Evolutionary conservation across 495 filamentous ascomycete genomes (phyloP).

Genomic region (Annulohypoxylon bovei): DNA sequence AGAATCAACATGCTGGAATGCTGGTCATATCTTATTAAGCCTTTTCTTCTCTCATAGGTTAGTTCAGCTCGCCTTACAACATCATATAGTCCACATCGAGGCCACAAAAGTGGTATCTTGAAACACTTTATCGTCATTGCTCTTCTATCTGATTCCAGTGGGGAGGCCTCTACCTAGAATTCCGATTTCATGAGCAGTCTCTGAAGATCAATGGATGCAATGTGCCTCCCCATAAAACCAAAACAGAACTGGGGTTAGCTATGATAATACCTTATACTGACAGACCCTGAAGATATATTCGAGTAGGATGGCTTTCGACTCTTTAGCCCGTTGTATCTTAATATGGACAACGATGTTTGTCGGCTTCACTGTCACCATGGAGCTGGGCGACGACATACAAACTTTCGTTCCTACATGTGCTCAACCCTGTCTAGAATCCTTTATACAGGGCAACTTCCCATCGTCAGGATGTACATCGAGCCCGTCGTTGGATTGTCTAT

Average conservation of each 20-base stretch:
- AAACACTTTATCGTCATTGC: constrained; percentile 26
- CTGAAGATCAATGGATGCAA: constrained; percentile 30
- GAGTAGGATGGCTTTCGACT: constrained; percentile 57
- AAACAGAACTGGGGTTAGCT: constrained; percentile 35
- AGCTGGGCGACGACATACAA: constrained; percentile 55
- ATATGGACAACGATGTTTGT: constrained; percentile 49
- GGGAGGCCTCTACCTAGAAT: constrained; percentile 30
- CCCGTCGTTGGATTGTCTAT: constrained; percentile 69
- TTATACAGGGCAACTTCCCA: constrained; percentile 68
- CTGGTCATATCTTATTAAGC: constrained; percentile 51
- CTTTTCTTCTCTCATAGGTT: constrained; percentile 49
- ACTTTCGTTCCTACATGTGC: constrained; percentile 72
- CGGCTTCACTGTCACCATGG: constrained; percentile 42
- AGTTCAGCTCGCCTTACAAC: constrained; percentile 29
- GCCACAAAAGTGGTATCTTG: constrained; percentile 20
- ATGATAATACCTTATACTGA: constrained; percentile 35
- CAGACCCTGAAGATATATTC: constrained; percentile 50
- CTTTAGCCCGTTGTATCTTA: constrained; percentile 45
- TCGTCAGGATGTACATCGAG: constrained; percentile 57
- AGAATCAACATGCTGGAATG: constrained; percentile 50
- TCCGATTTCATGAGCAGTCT: constrained; percentile 19
- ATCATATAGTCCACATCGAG: constrained; percentile 42
- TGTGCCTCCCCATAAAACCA: constrained; percentile 30
- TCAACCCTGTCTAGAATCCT: constrained; percentile 67
- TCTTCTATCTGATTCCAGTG: constrained; percentile 12